These are phyloP conservation scores for Agrocybe pediades DNA, from an alignment of 768 basidiomycete genomes.

Conservation along the genomic window DNA sequence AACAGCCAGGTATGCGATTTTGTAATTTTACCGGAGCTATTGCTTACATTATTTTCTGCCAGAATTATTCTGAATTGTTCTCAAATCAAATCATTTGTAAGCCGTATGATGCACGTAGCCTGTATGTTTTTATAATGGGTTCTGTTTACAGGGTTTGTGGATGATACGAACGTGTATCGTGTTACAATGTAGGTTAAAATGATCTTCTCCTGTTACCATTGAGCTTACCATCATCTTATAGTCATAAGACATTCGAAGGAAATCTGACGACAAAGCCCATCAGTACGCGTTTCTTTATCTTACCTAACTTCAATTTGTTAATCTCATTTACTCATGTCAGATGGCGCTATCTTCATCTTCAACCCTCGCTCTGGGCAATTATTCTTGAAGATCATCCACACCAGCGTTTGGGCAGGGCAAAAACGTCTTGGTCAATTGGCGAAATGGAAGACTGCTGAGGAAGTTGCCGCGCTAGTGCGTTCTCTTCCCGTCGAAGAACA, in stretches of 20 bases:
- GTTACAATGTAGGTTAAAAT: slow-evolving; percentile 79
- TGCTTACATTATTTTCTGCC: slow-evolving; percentile 2
- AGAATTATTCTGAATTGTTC: slow-evolving; percentile 94
- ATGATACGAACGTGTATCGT: slow-evolving; percentile 99
- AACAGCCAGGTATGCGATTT: slow-evolving; percentile 74
- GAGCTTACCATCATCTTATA: slow-evolving; percentile 24
- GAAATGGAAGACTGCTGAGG: slow-evolving; percentile 99
- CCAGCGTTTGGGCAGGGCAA: slow-evolving; percentile 99
- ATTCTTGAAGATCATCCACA: slow-evolving; percentile 99
- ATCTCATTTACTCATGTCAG: slow-evolving; percentile 34
- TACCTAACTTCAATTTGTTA: background rate
- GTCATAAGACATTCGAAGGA: slow-evolving; percentile 99
- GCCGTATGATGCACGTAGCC: slow-evolving; percentile 19
- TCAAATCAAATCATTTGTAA: slow-evolving; percentile 98
- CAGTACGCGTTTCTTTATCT: slow-evolving; percentile 48
- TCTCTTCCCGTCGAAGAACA: slow-evolving; percentile 99
- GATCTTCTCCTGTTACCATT: background rate
- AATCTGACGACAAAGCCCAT: slow-evolving; percentile 99
- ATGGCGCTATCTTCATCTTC: slow-evolving; percentile 98
- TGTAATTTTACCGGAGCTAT: background rate
- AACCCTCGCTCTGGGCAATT: slow-evolving; percentile 98
- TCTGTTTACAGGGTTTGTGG: slow-evolving; percentile 79
- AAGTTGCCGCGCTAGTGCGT: slow-evolving; percentile 96
- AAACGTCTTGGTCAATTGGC: slow-evolving; percentile 99
- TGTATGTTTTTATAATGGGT: background rate